These are phyloP conservation scores for Rhynchosporium agropyri DNA, from an alignment of 2,329 filamentous ascomycete species.

Conservation along the genomic window DNA sequence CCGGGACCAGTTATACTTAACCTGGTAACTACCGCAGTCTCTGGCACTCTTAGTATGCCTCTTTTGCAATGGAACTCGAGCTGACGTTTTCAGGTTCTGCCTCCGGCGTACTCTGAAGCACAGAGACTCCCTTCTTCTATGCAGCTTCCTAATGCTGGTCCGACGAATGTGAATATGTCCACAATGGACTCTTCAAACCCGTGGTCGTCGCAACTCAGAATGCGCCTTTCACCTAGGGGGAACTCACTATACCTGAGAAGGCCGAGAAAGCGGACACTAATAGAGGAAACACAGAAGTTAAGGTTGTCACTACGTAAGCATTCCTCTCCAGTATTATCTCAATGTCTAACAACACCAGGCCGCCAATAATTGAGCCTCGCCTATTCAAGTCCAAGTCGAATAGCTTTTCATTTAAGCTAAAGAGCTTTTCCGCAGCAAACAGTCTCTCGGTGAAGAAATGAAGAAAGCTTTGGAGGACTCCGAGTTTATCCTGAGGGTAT, in stretches of 20 bases:
- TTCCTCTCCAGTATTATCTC: not conserved
- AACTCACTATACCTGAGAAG: constrained; percentile 14
- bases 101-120: constrained; percentile 24
- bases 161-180: too few species aligned
- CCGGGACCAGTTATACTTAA: not conserved
- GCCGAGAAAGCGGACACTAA: constrained; percentile 9
- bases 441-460: constrained; percentile 39
- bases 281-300: constrained; percentile 11
- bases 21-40: not conserved
- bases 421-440: constrained; percentile 37
- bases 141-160: not conserved
- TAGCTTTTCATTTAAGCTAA: constrained; percentile 34
- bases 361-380: constrained; percentile 23
- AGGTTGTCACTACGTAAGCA: constrained; percentile 18
- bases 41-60: not conserved
- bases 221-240: not conserved
- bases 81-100: constrained; percentile 12
- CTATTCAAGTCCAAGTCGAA: constrained; percentile 35
- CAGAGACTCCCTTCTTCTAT: not conserved
- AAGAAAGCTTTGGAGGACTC: constrained; percentile 28
- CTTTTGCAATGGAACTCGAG: not conserved
- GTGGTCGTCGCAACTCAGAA: not conserved
- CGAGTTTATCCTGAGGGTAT: constrained; percentile 34
- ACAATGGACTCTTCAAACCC: not conserved
- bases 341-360: constrained; percentile 27